Evolutionary conservation across 192 early-diverging fungal species (phyloP), one percentile per base, ranked within the genome.

Genomic region (Entomortierella chlamydospora): DNA sequence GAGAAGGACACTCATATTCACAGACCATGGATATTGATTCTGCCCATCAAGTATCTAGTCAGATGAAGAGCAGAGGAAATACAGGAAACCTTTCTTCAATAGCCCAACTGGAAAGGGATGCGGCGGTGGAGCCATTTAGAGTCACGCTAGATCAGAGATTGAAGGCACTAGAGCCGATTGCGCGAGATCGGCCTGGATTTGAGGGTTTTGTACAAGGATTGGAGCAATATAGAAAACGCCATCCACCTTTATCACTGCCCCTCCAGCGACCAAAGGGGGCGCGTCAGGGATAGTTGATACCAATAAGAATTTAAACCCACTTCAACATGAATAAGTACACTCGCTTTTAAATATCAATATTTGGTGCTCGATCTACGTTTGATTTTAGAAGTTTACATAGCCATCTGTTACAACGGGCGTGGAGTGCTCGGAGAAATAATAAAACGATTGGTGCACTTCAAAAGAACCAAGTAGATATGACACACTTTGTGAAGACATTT

Each of bases 131-230:
- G 29, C 60, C 67, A 1, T 70, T 70, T 34, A 29, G 76, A 26
- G 57, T 70, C 17, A 66, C 66, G 56, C 20, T 79, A 33, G 76
- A 79, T 9, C 68, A 70, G 39, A 56, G 63, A 13, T 30, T 79
- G 25, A 34, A 55, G 50, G 37, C 50, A 13, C 23, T 79, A 34
- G 50, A 58, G 25, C 61, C 57, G 8, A 57, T 79, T 42, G 68
- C 63, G 18, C 61, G 42, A 26, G 68, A 79, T 57, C 68, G 68
- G 31, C 76, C 76, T 17, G 76, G 76, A n/a, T 79, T 79, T 43
- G 67, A 79, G 22, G 76, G 76, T 0, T 79, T 79, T 61, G 57
- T 61, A 8, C 76, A 79, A 33, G 76, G 76, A 0, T 69, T 79
- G 47, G 23, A 9, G 7, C 62, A 66, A 25, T 79, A 79, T n/a